Evolutionary conservation across 768 basidiomycete genomes (phyloP).

Genomic region (Lentinula sp.): DNA sequence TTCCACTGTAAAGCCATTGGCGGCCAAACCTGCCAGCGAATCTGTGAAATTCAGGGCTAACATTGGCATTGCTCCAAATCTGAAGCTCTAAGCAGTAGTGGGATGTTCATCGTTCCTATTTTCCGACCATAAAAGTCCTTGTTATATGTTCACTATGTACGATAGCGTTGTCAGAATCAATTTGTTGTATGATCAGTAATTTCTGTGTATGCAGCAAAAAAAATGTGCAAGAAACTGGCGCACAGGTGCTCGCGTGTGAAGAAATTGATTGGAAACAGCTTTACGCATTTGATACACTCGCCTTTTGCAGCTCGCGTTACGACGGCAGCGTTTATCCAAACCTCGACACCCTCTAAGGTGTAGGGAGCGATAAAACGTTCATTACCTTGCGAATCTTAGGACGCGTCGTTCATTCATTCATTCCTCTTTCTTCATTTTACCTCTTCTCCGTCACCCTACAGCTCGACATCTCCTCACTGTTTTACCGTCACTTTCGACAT

Average conservation of each 20-base stretch:
- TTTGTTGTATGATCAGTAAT: background rate
- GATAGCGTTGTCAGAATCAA: background rate
- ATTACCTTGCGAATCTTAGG: conserved; percentile 1
- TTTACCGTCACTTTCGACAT: background rate
- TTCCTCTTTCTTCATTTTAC: conserved; percentile 3
- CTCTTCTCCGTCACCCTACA: background rate
- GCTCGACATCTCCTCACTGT: conserved; percentile 2
- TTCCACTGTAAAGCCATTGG: conserved; percentile 50
- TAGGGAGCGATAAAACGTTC: conserved; percentile 4
- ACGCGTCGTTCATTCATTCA: conserved; percentile 7
- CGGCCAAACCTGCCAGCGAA: conserved; percentile 53
- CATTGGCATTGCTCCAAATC: conserved; percentile 20
- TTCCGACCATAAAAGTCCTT: background rate
- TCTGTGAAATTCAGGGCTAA: conserved; percentile 47
- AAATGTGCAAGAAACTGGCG: background rate
- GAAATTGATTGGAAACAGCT: background rate
- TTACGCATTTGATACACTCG: background rate
- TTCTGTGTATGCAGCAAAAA: background rate
- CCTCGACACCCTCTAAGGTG: background rate
- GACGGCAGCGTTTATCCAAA: conserved; percentile 1
- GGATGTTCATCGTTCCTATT: background rate
- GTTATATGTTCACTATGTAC: background rate
- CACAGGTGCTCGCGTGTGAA: background rate
- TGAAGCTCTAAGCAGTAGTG: background rate
- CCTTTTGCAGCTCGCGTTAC: conserved; percentile 5